These are phyloP conservation scores for Rhipidocladum racemiflorum DNA, from an alignment of 176 grass and related monocot species.

Conservation along the genomic window DNA sequence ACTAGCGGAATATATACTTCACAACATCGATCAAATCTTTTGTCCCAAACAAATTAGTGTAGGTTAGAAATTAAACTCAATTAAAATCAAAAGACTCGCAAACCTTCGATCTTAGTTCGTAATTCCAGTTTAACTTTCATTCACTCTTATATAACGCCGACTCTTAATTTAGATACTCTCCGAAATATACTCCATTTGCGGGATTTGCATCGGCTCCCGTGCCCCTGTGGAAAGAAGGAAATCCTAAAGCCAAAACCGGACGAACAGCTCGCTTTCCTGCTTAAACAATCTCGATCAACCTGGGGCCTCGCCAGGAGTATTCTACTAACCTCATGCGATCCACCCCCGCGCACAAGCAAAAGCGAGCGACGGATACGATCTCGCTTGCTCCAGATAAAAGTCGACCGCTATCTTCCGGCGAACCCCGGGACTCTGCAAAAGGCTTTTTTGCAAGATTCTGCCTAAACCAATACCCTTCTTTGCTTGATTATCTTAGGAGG, in stretches of 20 bases:
- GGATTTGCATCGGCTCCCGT: not conserved
- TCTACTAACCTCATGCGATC: conserved; percentile 30
- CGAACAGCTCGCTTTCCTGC: not conserved
- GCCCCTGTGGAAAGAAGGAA: conserved; percentile 26
- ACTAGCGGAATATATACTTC: no score
- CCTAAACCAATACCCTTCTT: conserved; percentile 20
- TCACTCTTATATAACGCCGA: no score
- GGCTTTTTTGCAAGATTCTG: conserved; percentile 43
- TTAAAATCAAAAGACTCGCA: no score
- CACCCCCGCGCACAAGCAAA: not conserved
- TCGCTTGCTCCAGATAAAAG: conserved; percentile 31
- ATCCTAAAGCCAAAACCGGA: conserved; percentile 26
- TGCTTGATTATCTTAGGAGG: not conserved
- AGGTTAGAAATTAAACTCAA: no score
- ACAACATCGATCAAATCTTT: no score
- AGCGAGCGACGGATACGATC: not conserved
- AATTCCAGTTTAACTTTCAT: no score
- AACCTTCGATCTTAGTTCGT: no score
- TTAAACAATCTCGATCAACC: conserved; percentile 20
- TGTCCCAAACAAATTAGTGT: no score
- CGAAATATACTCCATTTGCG: not conserved
- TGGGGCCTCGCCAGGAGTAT: not conserved
- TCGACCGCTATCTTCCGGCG: conserved; percentile 9
- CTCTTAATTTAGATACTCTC: no score
- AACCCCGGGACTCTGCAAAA: conserved; percentile 19